Evolutionary conservation across 192 early-diverging fungal species (phyloP).

Genomic region (Entomortierella beljakovae): DNA sequence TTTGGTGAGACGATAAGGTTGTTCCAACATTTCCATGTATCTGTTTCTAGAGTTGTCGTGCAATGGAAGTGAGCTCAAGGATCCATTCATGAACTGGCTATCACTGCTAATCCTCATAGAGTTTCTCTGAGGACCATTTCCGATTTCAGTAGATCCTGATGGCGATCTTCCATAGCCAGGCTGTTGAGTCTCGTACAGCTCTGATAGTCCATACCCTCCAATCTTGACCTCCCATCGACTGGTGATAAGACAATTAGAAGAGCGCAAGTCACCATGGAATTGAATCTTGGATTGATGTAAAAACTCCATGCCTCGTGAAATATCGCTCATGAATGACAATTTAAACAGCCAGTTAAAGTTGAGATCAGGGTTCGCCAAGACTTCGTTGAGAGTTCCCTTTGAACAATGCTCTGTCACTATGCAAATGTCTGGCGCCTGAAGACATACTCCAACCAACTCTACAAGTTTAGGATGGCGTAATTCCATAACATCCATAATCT

Average conservation of each 20-base stretch:
- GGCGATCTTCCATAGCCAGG: conserved; percentile 10
- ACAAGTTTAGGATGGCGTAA: conserved; percentile 56
- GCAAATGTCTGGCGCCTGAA: conserved; percentile 49
- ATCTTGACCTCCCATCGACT: conserved; percentile 62
- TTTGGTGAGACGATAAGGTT: conserved; percentile 1
- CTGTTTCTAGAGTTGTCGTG: conserved; percentile 2
- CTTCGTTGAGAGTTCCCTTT: conserved; percentile 56
- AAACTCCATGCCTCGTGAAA: conserved; percentile 59
- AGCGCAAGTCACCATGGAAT: conserved; percentile 54
- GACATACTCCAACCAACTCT: conserved; percentile 55
- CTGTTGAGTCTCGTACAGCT: conserved; percentile 37
- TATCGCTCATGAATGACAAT: conserved; percentile 59
- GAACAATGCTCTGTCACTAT: conserved; percentile 59
- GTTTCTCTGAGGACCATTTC: conserved; percentile 1
- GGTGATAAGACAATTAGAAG: conserved; percentile 53
- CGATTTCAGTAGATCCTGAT: background rate
- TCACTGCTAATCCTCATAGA: conserved; percentile 20
- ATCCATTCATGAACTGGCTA: conserved; percentile 8
- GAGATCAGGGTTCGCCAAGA: conserved; percentile 55
- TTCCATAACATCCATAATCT: conserved; percentile 55
- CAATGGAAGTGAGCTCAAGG: conserved; percentile 14
- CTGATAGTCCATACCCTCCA: conserved; percentile 52
- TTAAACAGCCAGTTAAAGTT: conserved; percentile 60
- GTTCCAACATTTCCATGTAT: conserved; percentile 16
- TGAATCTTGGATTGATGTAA: conserved; percentile 57